A percentile compares a stretch with the other conserved stretches of the same genome.
These are phyloP conservation scores for Paxillus rubicundulus DNA, from an alignment of 768 basidiomycete genomes.

Conservation along the genomic window DNA sequence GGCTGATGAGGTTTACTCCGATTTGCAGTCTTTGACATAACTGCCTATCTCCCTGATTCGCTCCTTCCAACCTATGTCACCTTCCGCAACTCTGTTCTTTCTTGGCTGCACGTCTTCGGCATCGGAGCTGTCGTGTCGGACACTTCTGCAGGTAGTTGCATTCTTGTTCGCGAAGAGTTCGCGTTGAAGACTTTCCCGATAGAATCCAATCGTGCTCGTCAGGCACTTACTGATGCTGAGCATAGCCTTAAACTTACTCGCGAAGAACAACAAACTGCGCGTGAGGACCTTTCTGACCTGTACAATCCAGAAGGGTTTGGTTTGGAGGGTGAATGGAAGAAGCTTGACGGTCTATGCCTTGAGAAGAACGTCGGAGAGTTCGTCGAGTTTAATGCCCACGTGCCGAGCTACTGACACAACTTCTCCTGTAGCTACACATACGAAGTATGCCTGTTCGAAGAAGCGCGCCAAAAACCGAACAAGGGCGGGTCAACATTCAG, in stretches of 20 bases:
- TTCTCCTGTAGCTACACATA: constrained; percentile 74
- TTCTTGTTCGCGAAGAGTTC: background rate
- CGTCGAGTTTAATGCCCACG: constrained; percentile 35
- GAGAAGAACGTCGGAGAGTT: constrained; percentile 87
- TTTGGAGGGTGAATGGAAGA: constrained; percentile 90
- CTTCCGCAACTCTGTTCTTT: constrained; percentile 56
- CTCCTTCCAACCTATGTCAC: constrained; percentile 71
- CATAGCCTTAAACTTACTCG: constrained; percentile 50
- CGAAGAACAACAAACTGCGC: constrained; percentile 52
- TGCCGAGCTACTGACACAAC: constrained; percentile 6
- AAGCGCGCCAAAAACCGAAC: constrained; percentile 85
- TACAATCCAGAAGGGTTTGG: constrained; percentile 70
- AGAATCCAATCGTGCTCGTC: constrained; percentile 63
- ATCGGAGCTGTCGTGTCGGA: constrained; percentile 43
- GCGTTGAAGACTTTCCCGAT: constrained; percentile 2
- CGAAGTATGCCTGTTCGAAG: constrained; percentile 87
- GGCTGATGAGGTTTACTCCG: background rate
- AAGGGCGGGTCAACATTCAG: constrained; percentile 71
- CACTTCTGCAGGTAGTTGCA: constrained; percentile 39
- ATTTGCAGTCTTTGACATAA: constrained; percentile 70
- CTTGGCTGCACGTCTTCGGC: constrained; percentile 64
- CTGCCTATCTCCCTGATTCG: constrained; percentile 83
- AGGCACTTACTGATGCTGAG: constrained; percentile 63
- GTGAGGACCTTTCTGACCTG: constrained; percentile 61
- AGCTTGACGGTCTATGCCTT: constrained; percentile 79